These are phyloP conservation scores for Stipa capillata DNA, from an alignment of 176 grass and related monocot species.

Conservation along the genomic window DNA sequence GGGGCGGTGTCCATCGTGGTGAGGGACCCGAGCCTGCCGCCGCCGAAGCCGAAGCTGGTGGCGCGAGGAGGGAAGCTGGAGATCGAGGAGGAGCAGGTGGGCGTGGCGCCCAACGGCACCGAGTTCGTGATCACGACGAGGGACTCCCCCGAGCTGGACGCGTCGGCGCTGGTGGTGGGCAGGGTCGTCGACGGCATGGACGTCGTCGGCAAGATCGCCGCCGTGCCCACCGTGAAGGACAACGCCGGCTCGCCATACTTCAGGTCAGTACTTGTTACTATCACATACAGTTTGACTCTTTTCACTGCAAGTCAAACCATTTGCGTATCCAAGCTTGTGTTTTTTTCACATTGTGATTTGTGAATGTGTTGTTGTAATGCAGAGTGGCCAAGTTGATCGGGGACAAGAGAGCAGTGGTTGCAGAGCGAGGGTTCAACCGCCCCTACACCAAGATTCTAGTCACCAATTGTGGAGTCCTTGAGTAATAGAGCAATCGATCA, in stretches of 20 bases:
- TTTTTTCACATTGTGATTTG: neutral
- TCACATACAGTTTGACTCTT: too few relatives aligned
- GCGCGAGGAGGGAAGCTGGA: constrained; percentile 60
- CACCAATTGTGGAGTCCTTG: constrained; percentile 51
- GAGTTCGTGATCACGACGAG: constrained; percentile 67
- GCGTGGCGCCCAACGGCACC: constrained; percentile 61
- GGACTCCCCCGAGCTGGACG: constrained; percentile 62
- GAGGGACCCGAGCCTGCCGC: constrained; percentile 64
- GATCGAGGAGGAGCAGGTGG: constrained; percentile 61
- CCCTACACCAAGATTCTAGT: constrained; percentile 79
- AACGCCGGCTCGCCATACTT: constrained; percentile 80
- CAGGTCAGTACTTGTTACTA: constrained; percentile 48
- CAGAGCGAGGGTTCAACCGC: constrained; percentile 80
- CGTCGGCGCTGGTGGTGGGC: constrained; percentile 54
- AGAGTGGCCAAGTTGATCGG: constrained; percentile 95
- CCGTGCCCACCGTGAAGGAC: constrained; percentile 72
- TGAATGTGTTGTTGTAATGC: neutral
- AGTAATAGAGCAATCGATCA: too few relatives aligned
- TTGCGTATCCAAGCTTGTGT: neutral
- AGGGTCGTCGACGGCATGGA: constrained; percentile 85
- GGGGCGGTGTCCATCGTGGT: constrained; percentile 67
- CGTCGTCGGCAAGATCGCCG: constrained; percentile 62
- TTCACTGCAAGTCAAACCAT: neutral
- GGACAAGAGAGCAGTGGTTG: constrained; percentile 90
- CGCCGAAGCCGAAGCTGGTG: constrained; percentile 82